Percentiles rank a stretch among this genome's conserved stretches.
These are phyloP conservation scores for Heterobasidion parviporum DNA, from an alignment of 1,284 basidiomycete genomes.

Conservation along the genomic window DNA sequence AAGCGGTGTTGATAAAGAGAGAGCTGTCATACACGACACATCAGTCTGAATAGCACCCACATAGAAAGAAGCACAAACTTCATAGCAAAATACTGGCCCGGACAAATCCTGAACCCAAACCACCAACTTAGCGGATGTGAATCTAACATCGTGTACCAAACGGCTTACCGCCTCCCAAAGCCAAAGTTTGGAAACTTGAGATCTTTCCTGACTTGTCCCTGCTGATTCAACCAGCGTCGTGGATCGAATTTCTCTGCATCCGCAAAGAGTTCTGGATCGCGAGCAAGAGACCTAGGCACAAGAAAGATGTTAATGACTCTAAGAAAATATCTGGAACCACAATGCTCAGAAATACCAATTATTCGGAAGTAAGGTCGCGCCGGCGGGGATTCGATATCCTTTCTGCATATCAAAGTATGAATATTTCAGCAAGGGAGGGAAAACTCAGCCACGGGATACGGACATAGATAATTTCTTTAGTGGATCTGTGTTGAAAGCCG, in stretches of 20 bases:
- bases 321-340: not conserved
- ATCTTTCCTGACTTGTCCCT: slow-evolving; percentile 41
- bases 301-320: not conserved
- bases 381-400: slow-evolving; percentile 48
- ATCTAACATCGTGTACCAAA: not conserved
- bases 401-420: slow-evolving; percentile 23
- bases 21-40: slow-evolving; percentile 27
- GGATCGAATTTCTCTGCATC: slow-evolving; percentile 54
- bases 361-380: slow-evolving; percentile 50
- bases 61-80: slow-evolving; percentile 24
- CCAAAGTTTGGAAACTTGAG: slow-evolving; percentile 46
- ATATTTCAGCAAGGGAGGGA: not conserved
- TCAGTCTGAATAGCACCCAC: not conserved
- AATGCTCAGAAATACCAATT: slow-evolving; percentile 34
- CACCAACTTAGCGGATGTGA: not conserved
- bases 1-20: slow-evolving; percentile 48
- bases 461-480: slow-evolving; percentile 53
- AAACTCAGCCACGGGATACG: slow-evolving; percentile 3
- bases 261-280: slow-evolving; percentile 47
- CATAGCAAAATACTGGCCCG: slow-evolving; percentile 50
- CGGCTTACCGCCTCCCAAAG: slow-evolving; percentile 45
- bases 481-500: slow-evolving; percentile 43
- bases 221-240: slow-evolving; percentile 43
- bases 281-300: slow-evolving; percentile 36
- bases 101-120: slow-evolving; percentile 35